phyloP scores from a whole-genome alignment of 2,329 filamentous ascomycete species.

The Aspergillus neoniger region DNA sequence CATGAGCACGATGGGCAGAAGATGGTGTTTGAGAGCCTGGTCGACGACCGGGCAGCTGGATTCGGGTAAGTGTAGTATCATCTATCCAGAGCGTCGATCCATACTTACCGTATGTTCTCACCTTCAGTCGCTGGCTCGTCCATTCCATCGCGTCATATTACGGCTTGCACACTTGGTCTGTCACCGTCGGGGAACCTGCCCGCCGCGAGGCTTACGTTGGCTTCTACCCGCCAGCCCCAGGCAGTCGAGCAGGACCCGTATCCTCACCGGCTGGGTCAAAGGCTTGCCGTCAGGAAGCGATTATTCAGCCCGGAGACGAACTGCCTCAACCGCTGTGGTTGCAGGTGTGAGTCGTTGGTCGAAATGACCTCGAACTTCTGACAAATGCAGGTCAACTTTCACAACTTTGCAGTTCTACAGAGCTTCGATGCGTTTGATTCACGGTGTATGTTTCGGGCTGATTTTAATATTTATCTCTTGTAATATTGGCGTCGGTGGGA shows the following conservation, averaged over 20 bases:
- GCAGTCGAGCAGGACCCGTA: conserved; percentile 29
- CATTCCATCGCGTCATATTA: conserved; percentile 93
- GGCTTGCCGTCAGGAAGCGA: conserved; percentile 30
- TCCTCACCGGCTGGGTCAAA: conserved; percentile 21
- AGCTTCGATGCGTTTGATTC: neutral
- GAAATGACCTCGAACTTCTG: neutral
- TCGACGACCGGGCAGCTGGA: conserved; percentile 71
- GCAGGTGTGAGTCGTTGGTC: conserved; percentile 31
- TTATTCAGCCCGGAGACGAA: conserved; percentile 38
- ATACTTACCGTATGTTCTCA: conserved; percentile 16
- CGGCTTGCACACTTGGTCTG: conserved; percentile 79
- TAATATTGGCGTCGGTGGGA: neutral
- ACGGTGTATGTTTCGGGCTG: neutral
- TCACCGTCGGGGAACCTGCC: conserved; percentile 69
- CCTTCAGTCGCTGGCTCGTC: conserved; percentile 77
- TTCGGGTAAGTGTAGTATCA: conserved; percentile 68
- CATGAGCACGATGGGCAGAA: conserved; percentile 59
- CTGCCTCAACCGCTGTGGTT: conserved; percentile 42
- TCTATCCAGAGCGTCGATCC: conserved; percentile 4
- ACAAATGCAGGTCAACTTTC: neutral
- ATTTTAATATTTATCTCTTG: neutral
- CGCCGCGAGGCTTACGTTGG: conserved; percentile 82
- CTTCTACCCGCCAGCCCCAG: conserved; percentile 47
- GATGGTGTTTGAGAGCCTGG: conserved; percentile 78
- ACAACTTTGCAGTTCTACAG: neutral